Percentiles rank a stretch among this genome's conserved stretches.
phyloP scores from a whole-genome alignment of 2,329 filamentous ascomycete genomes.

The Pyricularia sp. region DNA sequence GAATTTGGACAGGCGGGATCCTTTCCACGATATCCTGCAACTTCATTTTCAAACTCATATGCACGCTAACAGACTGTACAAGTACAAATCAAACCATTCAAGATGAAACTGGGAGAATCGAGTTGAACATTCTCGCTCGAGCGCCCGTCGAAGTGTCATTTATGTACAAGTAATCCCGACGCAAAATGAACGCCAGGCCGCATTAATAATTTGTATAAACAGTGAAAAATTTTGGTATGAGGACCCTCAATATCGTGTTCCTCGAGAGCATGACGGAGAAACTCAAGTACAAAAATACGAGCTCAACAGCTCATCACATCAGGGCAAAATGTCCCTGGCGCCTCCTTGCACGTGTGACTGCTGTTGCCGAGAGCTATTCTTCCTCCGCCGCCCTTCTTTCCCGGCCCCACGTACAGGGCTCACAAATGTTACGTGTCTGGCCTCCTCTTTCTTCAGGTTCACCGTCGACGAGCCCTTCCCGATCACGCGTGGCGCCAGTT shows the following conservation, averaged over 20 bases:
- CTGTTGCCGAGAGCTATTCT: constrained; percentile 10
- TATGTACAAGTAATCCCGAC: background rate
- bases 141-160: background rate
- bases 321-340: background rate
- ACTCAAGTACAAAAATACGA: background rate
- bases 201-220: constrained; percentile 6
- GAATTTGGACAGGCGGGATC: background rate
- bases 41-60: background rate
- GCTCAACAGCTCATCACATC: background rate
- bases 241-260: background rate
- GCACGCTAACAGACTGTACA: background rate
- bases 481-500: constrained; percentile 25
- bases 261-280: background rate
- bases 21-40: background rate
- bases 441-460: constrained; percentile 43
- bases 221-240: constrained; percentile 6
- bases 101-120: background rate
- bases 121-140: background rate
- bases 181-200: background rate
- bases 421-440: constrained; percentile 47
- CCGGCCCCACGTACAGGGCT: constrained; percentile 35
- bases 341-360: background rate
- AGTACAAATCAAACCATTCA: background rate
- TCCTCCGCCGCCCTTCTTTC: constrained; percentile 19
- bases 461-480: constrained; percentile 32